Evolutionary conservation across 2,329 filamentous ascomycete species (phyloP).

Genomic region (Cordyceps pruinosa): DNA sequence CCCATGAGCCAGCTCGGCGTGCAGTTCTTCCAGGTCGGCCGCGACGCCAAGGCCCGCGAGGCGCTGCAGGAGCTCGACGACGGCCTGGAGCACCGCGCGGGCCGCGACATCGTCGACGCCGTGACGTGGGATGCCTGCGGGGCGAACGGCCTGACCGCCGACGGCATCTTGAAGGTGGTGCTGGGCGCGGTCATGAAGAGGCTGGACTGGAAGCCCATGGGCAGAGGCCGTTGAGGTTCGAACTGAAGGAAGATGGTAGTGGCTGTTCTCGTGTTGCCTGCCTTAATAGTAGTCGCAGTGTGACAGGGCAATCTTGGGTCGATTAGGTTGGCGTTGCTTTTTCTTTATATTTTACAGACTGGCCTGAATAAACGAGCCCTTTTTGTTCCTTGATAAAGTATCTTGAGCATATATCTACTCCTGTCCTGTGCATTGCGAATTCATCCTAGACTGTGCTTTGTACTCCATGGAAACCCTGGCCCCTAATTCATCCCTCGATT

Average conservation of each 20-base stretch:
- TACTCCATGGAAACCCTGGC: neutral
- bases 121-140: conserved; percentile 63
- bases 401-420: neutral
- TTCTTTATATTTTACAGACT: neutral
- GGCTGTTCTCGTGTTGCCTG: no score
- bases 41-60: conserved; percentile 56
- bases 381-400: neutral
- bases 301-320: neutral
- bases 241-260: no score
- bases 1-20: conserved; percentile 79
- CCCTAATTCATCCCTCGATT: neutral
- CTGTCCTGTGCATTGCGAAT: neutral
- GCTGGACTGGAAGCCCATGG: conserved; percentile 26
- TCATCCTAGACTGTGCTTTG: neutral
- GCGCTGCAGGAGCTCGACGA: conserved; percentile 73
- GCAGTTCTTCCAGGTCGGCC: conserved; percentile 93
- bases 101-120: conserved; percentile 90
- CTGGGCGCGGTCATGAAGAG: conserved; percentile 63
- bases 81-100: conserved; percentile 43
- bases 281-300: no score
- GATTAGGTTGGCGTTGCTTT: neutral
- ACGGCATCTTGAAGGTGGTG: conserved; percentile 74
- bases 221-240: conserved; percentile 2
- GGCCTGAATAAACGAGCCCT: neutral
- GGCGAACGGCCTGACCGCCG: conserved; percentile 49